phyloP scores from a whole-genome alignment of 106 monocot genomes.

The Dioscorea alata region DNA sequence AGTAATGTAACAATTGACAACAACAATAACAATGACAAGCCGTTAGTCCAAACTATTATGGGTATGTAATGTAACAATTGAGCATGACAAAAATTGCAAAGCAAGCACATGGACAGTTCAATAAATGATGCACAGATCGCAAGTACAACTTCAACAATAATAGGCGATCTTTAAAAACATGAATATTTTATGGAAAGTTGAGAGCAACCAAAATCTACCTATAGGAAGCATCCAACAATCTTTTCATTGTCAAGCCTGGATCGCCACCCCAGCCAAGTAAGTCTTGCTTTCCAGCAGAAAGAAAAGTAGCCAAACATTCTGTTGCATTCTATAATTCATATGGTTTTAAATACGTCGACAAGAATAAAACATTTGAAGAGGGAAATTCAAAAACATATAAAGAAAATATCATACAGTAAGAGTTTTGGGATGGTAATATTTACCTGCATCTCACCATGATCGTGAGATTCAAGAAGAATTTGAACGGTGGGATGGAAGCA shows the following conservation, averaged over 20 bases:
- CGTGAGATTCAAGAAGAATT: slow-evolving; percentile 77
- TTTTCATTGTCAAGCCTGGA: slow-evolving; percentile 62
- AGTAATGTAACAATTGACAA: too few species aligned
- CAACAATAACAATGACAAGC: too few species aligned
- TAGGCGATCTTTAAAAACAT: too few species aligned
- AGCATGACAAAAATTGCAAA: too few species aligned
- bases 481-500: slow-evolving; percentile 65
- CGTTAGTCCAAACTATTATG: too few species aligned
- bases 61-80: too few species aligned
- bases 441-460: slow-evolving; percentile 96
- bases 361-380: neutral
- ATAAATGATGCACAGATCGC: too few species aligned
- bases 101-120: too few species aligned
- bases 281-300: slow-evolving; percentile 78
- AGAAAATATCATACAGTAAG: neutral
- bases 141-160: too few species aligned
- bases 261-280: slow-evolving; percentile 72
- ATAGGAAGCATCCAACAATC: slow-evolving; percentile 79
- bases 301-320: slow-evolving; percentile 81
- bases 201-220: slow-evolving; percentile 31
- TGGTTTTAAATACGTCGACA: neutral
- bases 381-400: neutral
- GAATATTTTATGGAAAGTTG: too few species aligned
- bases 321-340: slow-evolving; percentile 75
- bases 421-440: neutral